These are phyloP conservation scores for Amanita pseudoporphyria DNA, from an alignment of 768 basidiomycete species.

Conservation along the genomic window DNA sequence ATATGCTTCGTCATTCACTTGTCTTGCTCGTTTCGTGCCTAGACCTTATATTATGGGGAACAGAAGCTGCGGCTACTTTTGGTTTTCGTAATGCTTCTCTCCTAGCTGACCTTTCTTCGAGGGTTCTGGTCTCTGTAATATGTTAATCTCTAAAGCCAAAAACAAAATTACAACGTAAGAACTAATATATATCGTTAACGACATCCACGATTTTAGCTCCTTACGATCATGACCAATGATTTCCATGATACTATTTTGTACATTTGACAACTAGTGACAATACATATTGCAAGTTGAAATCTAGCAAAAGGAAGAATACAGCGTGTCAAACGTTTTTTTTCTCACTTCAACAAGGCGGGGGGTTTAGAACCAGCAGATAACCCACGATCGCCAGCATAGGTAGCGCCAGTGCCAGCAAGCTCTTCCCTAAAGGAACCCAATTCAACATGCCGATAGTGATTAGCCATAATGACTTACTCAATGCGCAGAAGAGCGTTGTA, in stretches of 20 bases:
- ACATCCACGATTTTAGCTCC: background rate
- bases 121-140: background rate
- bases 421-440: slow-evolving; percentile 32
- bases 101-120: background rate
- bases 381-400: slow-evolving; percentile 72
- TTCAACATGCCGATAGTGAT: slow-evolving; percentile 3
- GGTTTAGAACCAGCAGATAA: slow-evolving; percentile 67
- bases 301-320: slow-evolving; percentile 5
- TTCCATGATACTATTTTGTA: background rate
- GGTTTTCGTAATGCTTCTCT: background rate
- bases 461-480: slow-evolving; percentile 44
- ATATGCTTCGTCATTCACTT: slow-evolving; percentile 2
- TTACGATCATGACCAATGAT: background rate
- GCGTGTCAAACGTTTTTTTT: slow-evolving; percentile 4
- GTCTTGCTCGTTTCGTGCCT: too few species aligned
- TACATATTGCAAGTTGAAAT: background rate
- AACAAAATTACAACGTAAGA: background rate
- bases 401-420: slow-evolving; percentile 48
- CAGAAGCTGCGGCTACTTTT: too few species aligned
- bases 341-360: slow-evolving; percentile 60
- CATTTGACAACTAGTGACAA: background rate
- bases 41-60: background rate
- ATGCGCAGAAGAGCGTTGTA: slow-evolving; percentile 88
- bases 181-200: slow-evolving; percentile 2
- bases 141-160: background rate